Conservation (phyloP, 305 asterid species). For the Fraxinus latifolia region DNA sequence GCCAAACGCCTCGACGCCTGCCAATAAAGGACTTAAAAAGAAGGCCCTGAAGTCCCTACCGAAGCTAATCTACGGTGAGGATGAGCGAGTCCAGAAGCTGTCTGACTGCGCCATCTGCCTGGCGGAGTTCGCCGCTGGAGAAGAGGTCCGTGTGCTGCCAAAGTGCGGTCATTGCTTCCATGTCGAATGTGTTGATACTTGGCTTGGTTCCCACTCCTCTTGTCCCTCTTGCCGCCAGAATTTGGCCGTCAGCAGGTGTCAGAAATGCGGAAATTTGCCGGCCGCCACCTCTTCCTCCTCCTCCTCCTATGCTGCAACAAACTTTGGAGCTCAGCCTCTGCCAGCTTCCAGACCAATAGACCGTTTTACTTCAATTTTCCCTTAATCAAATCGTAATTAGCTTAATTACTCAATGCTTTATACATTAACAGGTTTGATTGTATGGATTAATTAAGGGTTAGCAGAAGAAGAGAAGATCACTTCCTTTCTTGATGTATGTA, state of each 20-base stretch:
- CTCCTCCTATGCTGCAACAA: background rate
- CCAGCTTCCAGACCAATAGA: background rate
- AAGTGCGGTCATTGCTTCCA: conserved; percentile 48
- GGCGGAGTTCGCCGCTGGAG: conserved; percentile 35
- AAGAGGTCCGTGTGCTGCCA: conserved; percentile 39
- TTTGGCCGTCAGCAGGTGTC: conserved; percentile 16
- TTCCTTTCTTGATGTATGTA: background rate
- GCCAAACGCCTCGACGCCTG: background rate
- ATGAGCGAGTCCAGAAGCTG: conserved; percentile 7
- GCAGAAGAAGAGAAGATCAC: background rate
- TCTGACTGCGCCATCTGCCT: conserved; percentile 45
- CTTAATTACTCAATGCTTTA: background rate
- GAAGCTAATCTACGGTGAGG: conserved; percentile 22
- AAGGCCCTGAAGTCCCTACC: conserved; percentile 35
- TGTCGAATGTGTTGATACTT: conserved; percentile 38
- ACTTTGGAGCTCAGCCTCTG: background rate
- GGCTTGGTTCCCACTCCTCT: conserved; percentile 45
- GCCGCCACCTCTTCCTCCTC: background rate
- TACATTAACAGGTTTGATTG: background rate
- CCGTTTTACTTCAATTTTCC: background rate
- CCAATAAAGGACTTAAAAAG: conserved; percentile 36
- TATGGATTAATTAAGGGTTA: background rate
- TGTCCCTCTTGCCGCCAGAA: conserved; percentile 45
- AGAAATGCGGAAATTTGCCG: background rate
- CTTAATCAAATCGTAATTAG: background rate